Percentiles rank a stretch among this genome's conserved stretches.
Conservation (phyloP, 257 asterid species). For the Plectranthus barbatus region DNA sequence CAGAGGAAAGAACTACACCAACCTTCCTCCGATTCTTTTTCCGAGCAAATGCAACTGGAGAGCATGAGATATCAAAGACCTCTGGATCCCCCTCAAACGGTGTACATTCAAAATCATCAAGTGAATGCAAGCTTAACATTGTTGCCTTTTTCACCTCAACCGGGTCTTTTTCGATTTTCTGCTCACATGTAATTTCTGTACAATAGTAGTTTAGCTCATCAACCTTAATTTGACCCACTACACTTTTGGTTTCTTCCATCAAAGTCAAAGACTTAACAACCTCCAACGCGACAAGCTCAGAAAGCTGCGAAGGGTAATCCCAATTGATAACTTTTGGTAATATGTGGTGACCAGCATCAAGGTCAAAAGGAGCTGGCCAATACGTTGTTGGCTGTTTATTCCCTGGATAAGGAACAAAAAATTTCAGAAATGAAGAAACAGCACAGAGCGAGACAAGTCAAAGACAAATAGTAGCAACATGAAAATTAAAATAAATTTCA, state of each 20-base stretch:
- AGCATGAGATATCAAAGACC: slow-evolving; percentile 44
- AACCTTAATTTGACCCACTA: slow-evolving; percentile 25
- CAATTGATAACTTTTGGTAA: slow-evolving; percentile 63
- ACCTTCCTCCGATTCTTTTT: slow-evolving; percentile 41
- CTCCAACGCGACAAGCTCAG: slow-evolving; percentile 80
- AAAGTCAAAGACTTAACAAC: slow-evolving; percentile 44
- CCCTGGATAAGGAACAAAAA: slow-evolving; percentile 36
- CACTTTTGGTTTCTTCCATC: slow-evolving; percentile 35
- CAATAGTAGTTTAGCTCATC: slow-evolving; percentile 21
- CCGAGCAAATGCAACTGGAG: slow-evolving; percentile 49
- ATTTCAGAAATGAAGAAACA: neutral
- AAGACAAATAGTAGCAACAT: neutral
- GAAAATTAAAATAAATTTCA: neutral
- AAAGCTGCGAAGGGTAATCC: slow-evolving; percentile 59
- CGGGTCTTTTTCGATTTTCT: slow-evolving; percentile 26
- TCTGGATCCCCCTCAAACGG: slow-evolving; percentile 31
- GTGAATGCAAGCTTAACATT: slow-evolving; percentile 51
- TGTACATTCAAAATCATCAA: slow-evolving; percentile 37
- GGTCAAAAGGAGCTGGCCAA: slow-evolving; percentile 63
- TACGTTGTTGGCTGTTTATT: slow-evolving; percentile 25
- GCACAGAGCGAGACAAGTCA: neutral
- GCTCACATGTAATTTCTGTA: slow-evolving; percentile 8
- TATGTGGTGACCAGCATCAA: slow-evolving; percentile 71
- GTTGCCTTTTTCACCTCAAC: slow-evolving; percentile 53
- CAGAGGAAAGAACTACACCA: slow-evolving; percentile 61